Evolutionary conservation across 129 eudicot species (phyloP), one percentile per base, ranked within the genome.

Genomic region (Flaveria robusta): DNA sequence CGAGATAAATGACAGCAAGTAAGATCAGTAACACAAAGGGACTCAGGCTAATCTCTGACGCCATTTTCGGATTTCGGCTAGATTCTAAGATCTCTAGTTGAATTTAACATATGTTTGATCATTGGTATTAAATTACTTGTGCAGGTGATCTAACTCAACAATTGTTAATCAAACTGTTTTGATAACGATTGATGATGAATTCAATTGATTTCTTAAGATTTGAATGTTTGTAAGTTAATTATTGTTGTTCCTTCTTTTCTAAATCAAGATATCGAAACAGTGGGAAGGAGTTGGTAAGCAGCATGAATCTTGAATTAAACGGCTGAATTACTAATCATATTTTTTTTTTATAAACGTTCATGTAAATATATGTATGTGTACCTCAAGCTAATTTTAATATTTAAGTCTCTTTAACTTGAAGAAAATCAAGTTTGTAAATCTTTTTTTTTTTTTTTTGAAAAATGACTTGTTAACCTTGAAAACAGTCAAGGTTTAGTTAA

Each of bases 71-170:
- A 22, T 22, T 41, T 26, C 7, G 27, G 18, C 24, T 34, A 41
- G 37, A 54, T 39, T 10, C 20, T 6, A 34, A 34, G 39, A 34
- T 34, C 8, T 34, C 5, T 20, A 1, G 16, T 11, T 9, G 69
- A 13, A 69, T 34, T 16, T 77, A 23, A 50, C 6, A 16, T 19
- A 60, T 71, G 0, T 42, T 62, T 72, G 73, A 9, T 51, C 62
- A 24, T 39, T 0, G 70, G 68, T 18, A 29, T 73, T 52, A 54
- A 52, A 74, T 66, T 54, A n/a, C 5, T 27, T 62, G 55, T 80
- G 49, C 73, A 54, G 83, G 79, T 80, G 11, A 80, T 74, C 75
- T 80, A 80, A 46, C 75, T 66, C 70, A 54, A 73, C 54, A 26
- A 18, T 80, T 66, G 45, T 72, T 3, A 13, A 63, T 50, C 77